phyloP scores from a whole-genome alignment of 1,139 yeast species.

The Meyerozyma smithsonii region DNA sequence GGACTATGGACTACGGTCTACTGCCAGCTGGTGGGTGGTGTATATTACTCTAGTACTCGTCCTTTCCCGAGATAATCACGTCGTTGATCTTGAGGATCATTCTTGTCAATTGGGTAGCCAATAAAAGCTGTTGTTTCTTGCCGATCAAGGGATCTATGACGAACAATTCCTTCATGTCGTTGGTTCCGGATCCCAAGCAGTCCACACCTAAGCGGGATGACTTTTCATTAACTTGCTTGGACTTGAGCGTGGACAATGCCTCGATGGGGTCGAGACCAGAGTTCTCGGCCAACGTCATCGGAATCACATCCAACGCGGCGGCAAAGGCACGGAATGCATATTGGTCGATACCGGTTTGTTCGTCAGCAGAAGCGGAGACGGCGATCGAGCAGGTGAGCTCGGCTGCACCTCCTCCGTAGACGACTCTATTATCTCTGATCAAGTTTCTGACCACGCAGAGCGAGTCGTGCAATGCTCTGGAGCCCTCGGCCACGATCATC shows the following conservation, averaged over 20 bases:
- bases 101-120: constrained; percentile 95
- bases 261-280: constrained; percentile 95
- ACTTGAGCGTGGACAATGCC: constrained; percentile 75
- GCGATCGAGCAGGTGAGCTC: constrained; percentile 92
- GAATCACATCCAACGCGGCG: constrained; percentile 83
- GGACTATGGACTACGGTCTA: background rate
- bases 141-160: constrained; percentile 97
- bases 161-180: constrained; percentile 89
- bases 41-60: constrained; percentile 45
- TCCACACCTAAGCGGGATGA: constrained; percentile 83
- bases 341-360: constrained; percentile 92
- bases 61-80: constrained; percentile 89
- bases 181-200: constrained; percentile 82
- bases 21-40: no score
- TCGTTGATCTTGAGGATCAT: constrained; percentile 96
- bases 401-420: constrained; percentile 98
- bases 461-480: constrained; percentile 94
- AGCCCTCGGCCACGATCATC: constrained; percentile 96
- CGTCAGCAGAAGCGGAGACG: constrained; percentile 88
- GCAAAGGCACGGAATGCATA: constrained; percentile 96
- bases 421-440: constrained; percentile 86
- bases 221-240: constrained; percentile 75
- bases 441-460: constrained; percentile 95
- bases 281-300: constrained; percentile 94
- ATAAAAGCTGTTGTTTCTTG: constrained; percentile 88